Evolutionary conservation across 2,329 filamentous ascomycete species (phyloP).

Genomic region (Aspergillus sp.): DNA sequence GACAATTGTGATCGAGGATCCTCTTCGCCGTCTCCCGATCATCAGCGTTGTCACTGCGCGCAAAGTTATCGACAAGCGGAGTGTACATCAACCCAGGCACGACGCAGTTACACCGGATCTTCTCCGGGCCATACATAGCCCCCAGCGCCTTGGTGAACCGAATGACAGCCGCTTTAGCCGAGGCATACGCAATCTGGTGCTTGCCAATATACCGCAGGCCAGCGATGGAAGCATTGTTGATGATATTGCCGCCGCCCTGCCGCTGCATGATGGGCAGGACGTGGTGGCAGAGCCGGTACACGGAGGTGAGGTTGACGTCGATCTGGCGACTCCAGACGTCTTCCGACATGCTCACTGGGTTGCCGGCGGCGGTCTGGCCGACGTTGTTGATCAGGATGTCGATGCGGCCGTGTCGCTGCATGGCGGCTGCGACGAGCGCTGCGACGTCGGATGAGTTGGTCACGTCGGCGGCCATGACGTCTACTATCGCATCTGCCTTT

Average conservation of each 20-base stretch:
- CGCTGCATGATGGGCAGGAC: conserved; percentile 24
- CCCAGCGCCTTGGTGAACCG: conserved; percentile 51
- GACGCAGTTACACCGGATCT: background rate
- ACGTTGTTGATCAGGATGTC: conserved; percentile 60
- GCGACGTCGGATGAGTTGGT: background rate
- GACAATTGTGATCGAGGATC: background rate
- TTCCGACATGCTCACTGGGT: conserved; percentile 39
- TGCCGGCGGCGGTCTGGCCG: background rate
- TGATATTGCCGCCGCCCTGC: conserved; percentile 38
- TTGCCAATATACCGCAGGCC: conserved; percentile 54
- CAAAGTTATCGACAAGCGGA: background rate
- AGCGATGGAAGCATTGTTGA: conserved; percentile 54
- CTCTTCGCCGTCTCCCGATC: background rate
- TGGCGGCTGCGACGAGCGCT: background rate
- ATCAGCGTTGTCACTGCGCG: background rate
- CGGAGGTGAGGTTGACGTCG: conserved; percentile 57
- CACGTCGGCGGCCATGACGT: background rate
- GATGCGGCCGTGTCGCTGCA: conserved; percentile 51
- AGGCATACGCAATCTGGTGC: conserved; percentile 55
- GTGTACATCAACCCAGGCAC: background rate
- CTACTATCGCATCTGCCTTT: background rate
- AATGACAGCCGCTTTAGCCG: conserved; percentile 52
- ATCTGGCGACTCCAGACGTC: conserved; percentile 54
- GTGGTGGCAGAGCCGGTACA: conserved; percentile 52
- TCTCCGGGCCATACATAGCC: background rate